Evolutionary conservation across 176 grass and related monocot genomes (phyloP).

Genomic region (Alopecurus myosuroides): DNA sequence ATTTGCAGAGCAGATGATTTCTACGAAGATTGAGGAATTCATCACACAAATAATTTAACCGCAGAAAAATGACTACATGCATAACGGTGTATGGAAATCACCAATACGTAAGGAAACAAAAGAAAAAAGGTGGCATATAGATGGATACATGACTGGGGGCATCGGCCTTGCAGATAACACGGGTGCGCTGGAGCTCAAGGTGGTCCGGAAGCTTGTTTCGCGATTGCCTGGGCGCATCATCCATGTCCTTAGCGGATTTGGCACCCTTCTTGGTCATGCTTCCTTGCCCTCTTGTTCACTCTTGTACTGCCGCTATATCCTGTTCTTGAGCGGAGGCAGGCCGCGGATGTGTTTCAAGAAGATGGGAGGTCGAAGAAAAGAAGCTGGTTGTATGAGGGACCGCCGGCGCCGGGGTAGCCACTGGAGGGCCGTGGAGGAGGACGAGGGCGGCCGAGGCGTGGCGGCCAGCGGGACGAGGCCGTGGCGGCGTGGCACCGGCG

Average conservation of each 20-base stretch:
- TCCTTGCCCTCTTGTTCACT: not conserved
- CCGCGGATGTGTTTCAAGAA: not conserved
- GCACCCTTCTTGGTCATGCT: slow-evolving; percentile 43
- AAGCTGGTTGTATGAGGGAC: not conserved
- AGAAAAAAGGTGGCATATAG: not conserved
- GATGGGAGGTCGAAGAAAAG: not conserved
- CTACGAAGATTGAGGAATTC: not conserved
- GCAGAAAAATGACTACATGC: not conserved
- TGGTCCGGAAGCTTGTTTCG: slow-evolving; percentile 60
- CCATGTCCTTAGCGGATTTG: slow-evolving; percentile 30
- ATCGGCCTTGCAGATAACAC: slow-evolving; percentile 67
- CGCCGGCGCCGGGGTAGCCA: not conserved
- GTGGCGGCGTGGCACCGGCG: too few relatives aligned
- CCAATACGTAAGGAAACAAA: not conserved
- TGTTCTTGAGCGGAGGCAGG: not conserved
- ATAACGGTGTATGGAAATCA: not conserved
- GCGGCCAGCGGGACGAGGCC: too few relatives aligned
- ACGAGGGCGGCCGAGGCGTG: too few relatives aligned
- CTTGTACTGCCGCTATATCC: not conserved
- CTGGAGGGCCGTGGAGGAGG: not conserved
- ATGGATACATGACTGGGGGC: slow-evolving; percentile 63
- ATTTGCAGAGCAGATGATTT: not conserved
- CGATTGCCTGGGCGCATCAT: slow-evolving; percentile 30
- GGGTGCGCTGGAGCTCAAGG: slow-evolving; percentile 73
- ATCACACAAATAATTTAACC: not conserved